Conservation (phyloP, 192 early-diverging fungal genomes). For the Linnemannia zychae region DNA sequence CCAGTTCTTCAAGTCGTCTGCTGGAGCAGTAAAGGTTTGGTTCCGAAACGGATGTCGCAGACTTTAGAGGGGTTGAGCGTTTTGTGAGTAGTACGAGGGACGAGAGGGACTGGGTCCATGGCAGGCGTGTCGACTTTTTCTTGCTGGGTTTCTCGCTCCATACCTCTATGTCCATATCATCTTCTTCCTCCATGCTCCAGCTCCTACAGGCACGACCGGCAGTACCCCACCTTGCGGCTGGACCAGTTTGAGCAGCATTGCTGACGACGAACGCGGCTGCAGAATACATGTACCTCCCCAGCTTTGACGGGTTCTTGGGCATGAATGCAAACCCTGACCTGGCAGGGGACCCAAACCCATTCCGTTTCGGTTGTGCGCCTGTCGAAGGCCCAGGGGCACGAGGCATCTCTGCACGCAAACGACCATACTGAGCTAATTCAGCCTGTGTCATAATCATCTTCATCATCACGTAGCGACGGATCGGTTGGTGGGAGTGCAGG, state of each 20-base stretch:
- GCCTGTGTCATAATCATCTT: constrained; percentile 57
- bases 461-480: constrained; percentile 43
- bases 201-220: no score
- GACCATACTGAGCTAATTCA: constrained; percentile 37
- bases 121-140: constrained; percentile 3
- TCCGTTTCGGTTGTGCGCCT: constrained; percentile 30
- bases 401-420: constrained; percentile 49
- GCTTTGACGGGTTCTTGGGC: constrained; percentile 10
- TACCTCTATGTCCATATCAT: neutral
- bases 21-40: neutral
- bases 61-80: neutral
- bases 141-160: constrained; percentile 2
- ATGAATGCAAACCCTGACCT: constrained; percentile 11
- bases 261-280: neutral
- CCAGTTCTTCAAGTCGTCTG: constrained; percentile 37
- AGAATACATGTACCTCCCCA: constrained; percentile 21
- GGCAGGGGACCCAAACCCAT: constrained; percentile 36
- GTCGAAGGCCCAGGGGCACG: constrained; percentile 42
- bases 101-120: constrained; percentile 12
- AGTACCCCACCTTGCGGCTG: neutral
- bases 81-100: constrained; percentile 11
- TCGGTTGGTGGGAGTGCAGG: constrained; percentile 54
- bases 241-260: neutral
- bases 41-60: constrained; percentile 2
- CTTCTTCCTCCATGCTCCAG: neutral